Conservation (phyloP, 2,329 filamentous ascomycete genomes). For the Teratosphaeria nubilosa region DNA sequence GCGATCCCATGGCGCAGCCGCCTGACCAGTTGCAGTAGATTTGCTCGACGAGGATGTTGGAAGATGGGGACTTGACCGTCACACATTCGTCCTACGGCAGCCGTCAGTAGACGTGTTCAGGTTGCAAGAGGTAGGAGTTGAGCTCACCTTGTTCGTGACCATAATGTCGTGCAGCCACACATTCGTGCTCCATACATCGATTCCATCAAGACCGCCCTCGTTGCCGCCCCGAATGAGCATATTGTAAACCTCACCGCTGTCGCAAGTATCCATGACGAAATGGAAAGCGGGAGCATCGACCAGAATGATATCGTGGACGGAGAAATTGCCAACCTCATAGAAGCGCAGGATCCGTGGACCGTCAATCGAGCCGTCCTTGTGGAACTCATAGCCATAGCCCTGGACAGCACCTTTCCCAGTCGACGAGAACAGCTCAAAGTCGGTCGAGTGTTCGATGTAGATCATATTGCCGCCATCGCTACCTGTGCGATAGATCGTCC, state of each 20-base stretch:
- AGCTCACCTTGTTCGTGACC: slow-evolving; percentile 47
- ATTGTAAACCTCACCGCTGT: slow-evolving; percentile 46
- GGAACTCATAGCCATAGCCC: slow-evolving; percentile 42
- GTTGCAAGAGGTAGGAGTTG: background rate
- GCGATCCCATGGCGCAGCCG: slow-evolving; percentile 47
- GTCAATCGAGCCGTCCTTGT: slow-evolving; percentile 29
- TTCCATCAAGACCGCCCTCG: slow-evolving; percentile 45
- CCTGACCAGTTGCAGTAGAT: slow-evolving; percentile 55
- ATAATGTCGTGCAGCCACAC: slow-evolving; percentile 51
- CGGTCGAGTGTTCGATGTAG: slow-evolving; percentile 38
- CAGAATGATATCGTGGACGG: slow-evolving; percentile 40
- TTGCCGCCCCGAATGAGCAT: slow-evolving; percentile 45
- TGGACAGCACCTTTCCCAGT: slow-evolving; percentile 44
- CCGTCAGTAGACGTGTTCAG: background rate
- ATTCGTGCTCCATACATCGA: slow-evolving; percentile 46
- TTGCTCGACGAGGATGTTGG: slow-evolving; percentile 48
- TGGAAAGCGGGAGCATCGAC: slow-evolving; percentile 44
- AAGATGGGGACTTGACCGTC: slow-evolving; percentile 44
- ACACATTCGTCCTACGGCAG: slow-evolving; percentile 41
- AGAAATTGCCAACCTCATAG: slow-evolving; percentile 37
- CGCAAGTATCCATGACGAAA: slow-evolving; percentile 41
- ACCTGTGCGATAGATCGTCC: slow-evolving; percentile 43
- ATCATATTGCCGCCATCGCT: slow-evolving; percentile 45
- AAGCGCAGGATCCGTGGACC: slow-evolving; percentile 39
- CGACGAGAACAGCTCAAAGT: slow-evolving; percentile 46